A percentile compares a stretch with the other conserved stretches of the same genome.
Evolutionary conservation across 768 basidiomycete species (phyloP).

Genomic region (Harrya chromipes): DNA sequence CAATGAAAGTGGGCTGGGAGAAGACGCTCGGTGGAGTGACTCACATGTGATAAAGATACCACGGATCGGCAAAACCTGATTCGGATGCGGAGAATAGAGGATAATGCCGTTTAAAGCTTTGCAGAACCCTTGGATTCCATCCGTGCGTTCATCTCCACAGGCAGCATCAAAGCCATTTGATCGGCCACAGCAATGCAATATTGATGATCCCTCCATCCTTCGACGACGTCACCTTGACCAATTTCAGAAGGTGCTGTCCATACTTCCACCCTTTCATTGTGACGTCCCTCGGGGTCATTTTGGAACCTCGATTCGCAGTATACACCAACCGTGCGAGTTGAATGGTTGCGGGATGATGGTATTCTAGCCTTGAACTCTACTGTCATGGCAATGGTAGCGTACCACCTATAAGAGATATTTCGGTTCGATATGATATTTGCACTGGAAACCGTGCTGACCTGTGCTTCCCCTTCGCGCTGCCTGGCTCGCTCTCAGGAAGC

Average conservation of each 20-base stretch:
- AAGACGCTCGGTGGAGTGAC: neutral
- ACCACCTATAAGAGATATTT: conserved; percentile 43
- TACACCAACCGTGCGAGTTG: conserved; percentile 54
- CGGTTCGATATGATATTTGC: neutral
- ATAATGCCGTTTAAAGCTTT: conserved; percentile 20
- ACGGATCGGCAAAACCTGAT: neutral
- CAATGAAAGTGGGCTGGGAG: neutral
- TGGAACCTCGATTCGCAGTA: conserved; percentile 53
- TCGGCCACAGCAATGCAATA: conserved; percentile 60
- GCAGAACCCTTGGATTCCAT: conserved; percentile 12
- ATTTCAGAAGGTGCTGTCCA: conserved; percentile 64
- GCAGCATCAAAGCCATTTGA: conserved; percentile 55
- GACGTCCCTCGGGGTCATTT: conserved; percentile 51
- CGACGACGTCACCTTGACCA: conserved; percentile 39
- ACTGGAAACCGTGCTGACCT: conserved; percentile 12
- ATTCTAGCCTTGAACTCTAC: conserved; percentile 64
- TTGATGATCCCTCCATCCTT: conserved; percentile 60
- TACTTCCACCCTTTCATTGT: conserved; percentile 57
- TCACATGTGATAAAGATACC: conserved; percentile 1
- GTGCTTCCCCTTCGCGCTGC: conserved; percentile 15
- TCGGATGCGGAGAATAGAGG: neutral
- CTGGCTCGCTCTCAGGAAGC: conserved; percentile 45
- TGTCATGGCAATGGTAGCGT: conserved; percentile 57
- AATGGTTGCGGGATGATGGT: conserved; percentile 41
- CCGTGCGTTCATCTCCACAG: conserved; percentile 27